A percentile compares a stretch with the other conserved stretches of the same genome.
Conservation (phyloP, 768 basidiomycete genomes). For the Lanmaoa pseudosensibilis region DNA sequence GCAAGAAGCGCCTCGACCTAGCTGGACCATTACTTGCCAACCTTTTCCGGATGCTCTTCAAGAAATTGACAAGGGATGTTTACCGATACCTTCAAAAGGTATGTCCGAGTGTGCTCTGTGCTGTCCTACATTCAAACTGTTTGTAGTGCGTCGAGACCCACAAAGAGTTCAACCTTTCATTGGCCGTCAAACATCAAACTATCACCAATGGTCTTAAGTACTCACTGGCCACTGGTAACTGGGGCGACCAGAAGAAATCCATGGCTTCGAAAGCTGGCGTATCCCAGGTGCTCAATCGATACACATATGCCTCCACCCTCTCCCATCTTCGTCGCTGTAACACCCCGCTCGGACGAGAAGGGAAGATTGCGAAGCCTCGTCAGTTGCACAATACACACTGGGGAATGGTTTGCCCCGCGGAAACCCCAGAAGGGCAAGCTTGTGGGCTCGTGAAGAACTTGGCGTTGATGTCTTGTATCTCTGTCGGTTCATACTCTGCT, state of each 20-base stretch:
- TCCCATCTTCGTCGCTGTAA: slow-evolving; percentile 98
- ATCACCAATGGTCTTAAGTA: slow-evolving; percentile 99
- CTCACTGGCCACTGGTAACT: slow-evolving; percentile 97
- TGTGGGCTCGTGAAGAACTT: slow-evolving; percentile 99
- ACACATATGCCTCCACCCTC: slow-evolving; percentile 97
- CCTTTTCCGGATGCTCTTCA: slow-evolving; percentile 95
- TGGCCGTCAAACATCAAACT: slow-evolving; percentile 94
- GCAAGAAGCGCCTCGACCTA: slow-evolving; percentile 94
- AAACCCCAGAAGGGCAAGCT: slow-evolving; percentile 99
- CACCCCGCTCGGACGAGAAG: slow-evolving; percentile 96
- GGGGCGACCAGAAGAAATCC: slow-evolving; percentile 99
- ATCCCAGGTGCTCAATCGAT: slow-evolving; percentile 96
- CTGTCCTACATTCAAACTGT: slow-evolving; percentile 1
- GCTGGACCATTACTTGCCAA: slow-evolving; percentile 96
- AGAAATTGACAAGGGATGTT: slow-evolving; percentile 95
- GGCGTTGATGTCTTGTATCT: slow-evolving; percentile 96
- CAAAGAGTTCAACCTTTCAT: slow-evolving; percentile 88
- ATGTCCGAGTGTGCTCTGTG: slow-evolving; percentile 6
- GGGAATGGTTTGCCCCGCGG: slow-evolving; percentile 99
- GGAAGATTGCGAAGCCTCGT: slow-evolving; percentile 98
- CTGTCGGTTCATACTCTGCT: slow-evolving; percentile 93
- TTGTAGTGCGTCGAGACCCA: slow-evolving; percentile 91
- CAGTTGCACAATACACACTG: slow-evolving; percentile 99
- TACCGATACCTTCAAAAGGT: slow-evolving; percentile 98
- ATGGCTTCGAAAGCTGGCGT: slow-evolving; percentile 99